A percentile compares a stretch with the other conserved stretches of the same genome.
Conservation (phyloP, 768 basidiomycete genomes). For the Austroboletus festivus region DNA sequence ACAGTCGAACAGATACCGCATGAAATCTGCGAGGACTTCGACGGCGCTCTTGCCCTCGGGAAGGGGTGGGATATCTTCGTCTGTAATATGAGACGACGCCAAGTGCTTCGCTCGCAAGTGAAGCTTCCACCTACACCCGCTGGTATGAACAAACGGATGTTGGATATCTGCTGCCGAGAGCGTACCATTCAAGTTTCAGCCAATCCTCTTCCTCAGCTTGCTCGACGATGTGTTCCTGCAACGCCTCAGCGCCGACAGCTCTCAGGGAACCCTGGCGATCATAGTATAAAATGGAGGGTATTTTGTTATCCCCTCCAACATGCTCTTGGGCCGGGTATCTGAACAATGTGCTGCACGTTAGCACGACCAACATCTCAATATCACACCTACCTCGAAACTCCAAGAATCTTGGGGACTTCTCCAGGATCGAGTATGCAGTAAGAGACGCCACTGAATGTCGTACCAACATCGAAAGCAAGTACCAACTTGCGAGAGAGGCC, state of each 20-base stretch:
- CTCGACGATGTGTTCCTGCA: constrained; percentile 33
- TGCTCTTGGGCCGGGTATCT: constrained; percentile 49
- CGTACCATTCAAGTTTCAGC: constrained; percentile 41
- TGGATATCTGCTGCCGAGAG: no score
- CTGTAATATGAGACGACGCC: constrained; percentile 20
- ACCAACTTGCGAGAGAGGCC: constrained; percentile 42
- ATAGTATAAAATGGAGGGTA: constrained; percentile 48
- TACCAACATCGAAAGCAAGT: constrained; percentile 43
- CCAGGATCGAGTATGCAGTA: constrained; percentile 38
- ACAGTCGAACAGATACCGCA: constrained; percentile 26
- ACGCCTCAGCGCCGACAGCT: constrained; percentile 45
- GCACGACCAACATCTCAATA: neutral
- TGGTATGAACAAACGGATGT: neutral
- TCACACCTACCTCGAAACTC: constrained; percentile 24
- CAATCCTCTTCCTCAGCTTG: constrained; percentile 36
- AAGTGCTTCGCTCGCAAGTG: constrained; percentile 32
- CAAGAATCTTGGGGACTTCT: constrained; percentile 27
- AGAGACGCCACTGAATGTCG: constrained; percentile 41
- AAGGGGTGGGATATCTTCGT: constrained; percentile 23
- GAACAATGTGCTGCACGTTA: neutral
- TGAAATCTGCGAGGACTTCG: constrained; percentile 25
- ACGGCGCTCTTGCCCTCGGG: constrained; percentile 19
- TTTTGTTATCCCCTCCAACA: constrained; percentile 45
- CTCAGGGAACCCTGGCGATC: constrained; percentile 37
- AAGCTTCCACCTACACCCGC: constrained; percentile 30